These are phyloP conservation scores for Monosporascus cannonballus DNA, from an alignment of 2,329 filamentous ascomycete species.

Conservation along the genomic window DNA sequence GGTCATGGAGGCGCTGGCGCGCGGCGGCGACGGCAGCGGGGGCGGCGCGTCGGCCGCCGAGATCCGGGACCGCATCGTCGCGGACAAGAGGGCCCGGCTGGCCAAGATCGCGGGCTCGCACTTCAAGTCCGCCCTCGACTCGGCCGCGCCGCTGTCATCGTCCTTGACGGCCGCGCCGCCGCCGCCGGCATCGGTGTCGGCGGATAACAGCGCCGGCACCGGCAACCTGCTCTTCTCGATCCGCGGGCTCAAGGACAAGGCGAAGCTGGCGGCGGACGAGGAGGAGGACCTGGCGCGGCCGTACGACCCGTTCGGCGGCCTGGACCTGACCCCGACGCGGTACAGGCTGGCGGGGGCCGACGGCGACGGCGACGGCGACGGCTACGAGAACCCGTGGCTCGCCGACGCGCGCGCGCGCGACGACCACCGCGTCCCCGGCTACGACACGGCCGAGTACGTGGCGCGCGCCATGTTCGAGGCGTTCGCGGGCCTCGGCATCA, in stretches of 20 bases:
- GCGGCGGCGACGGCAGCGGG: slow-evolving; percentile 36
- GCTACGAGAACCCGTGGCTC: slow-evolving; percentile 72
- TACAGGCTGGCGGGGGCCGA: slow-evolving; percentile 51
- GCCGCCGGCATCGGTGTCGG: slow-evolving; percentile 27
- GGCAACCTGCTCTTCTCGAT: slow-evolving; percentile 55
- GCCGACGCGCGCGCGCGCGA: slow-evolving; percentile 60
- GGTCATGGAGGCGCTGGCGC: slow-evolving; percentile 64
- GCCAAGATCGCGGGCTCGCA: slow-evolving; percentile 36
- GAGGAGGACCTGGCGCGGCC: slow-evolving; percentile 61
- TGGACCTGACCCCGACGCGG: slow-evolving; percentile 58
- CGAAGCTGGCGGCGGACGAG: slow-evolving; percentile 37
- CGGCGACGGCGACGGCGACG: slow-evolving; percentile 49
- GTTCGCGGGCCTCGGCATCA: slow-evolving; percentile 82
- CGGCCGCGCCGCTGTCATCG: slow-evolving; percentile 3
- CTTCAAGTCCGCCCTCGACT: slow-evolving; percentile 19
- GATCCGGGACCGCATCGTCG: slow-evolving; percentile 54
- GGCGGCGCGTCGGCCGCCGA: slow-evolving; percentile 49
- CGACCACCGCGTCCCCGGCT: slow-evolving; percentile 70
- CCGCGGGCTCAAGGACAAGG: slow-evolving; percentile 69
- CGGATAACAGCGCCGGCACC: slow-evolving; percentile 15
- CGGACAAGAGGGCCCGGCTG: slow-evolving; percentile 67
- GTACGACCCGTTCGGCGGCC: slow-evolving; percentile 83
- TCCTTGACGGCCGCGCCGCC: slow-evolving; percentile 23
- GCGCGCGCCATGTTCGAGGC: slow-evolving; percentile 77
- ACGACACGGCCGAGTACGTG: slow-evolving; percentile 76